Evolutionary conservation across 371 early-diverging fungal species (phyloP), one percentile per base, ranked within the genome.

Genomic region (Mucor piriformis): DNA sequence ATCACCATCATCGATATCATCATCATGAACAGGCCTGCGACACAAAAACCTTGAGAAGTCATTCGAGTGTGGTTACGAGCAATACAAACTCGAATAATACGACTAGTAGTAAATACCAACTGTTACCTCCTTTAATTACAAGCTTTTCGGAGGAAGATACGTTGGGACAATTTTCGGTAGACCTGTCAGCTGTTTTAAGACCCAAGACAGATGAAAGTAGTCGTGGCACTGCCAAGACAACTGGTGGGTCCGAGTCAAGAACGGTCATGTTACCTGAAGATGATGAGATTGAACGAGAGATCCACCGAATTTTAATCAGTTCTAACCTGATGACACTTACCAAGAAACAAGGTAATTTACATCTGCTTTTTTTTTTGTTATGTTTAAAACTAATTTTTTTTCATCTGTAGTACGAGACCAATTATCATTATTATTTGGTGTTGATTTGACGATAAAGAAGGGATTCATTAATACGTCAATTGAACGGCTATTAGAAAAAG

Each of bases 381-480:
- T 50, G 18, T 8, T 16, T 42, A 1, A 42, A 18, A 42, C 16
- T 18, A 23, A 40, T 37, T 53, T 52, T 58, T 24, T 5, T 40
- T 38, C n/a, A n/a, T 57, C 35, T 35, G 8, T 76, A 85, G 95
- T 95, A 10, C 79, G 98, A 10, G 90, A 92, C 64, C 86, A 90
- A 59, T 69, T 97, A 50, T 77, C 87, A 16, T 53, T 64, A 16
- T 64, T 85, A 35, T 96, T 94, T 79, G 90, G 91, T 12, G 85
- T 92, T 4, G 95, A 96, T 59, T 69, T 97, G 72, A 83, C 83
- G 2, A 72, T 83, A 13, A 82, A 88, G 63, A 93, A 92, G 67
- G 93, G 92, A 13, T 94, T 88, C 63, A 95, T 96, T 63, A 91
- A 95, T 62, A 72, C 81, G 34, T 84, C 84, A 46, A 95, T 97